Evolutionary conservation across 179 eudicot species (phyloP).

Genomic region (Vitellaria paradoxa): DNA sequence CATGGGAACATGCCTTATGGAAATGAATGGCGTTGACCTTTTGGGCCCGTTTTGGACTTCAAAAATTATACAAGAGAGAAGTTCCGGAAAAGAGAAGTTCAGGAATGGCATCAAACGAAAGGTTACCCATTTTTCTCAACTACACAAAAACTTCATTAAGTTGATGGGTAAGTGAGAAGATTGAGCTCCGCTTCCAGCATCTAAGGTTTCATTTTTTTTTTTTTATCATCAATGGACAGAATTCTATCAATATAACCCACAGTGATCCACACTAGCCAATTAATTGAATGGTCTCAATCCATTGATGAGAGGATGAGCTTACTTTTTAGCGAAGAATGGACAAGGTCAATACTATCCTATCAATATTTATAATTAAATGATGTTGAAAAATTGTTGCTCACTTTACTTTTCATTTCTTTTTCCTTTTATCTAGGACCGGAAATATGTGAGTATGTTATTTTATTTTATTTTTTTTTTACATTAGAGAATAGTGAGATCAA

Average conservation of each 20-base stretch:
- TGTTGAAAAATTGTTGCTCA: not conserved
- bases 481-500: not conserved
- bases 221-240: not conserved
- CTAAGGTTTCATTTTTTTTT: not conserved
- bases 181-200: not conserved
- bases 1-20: slow-evolving; percentile 7
- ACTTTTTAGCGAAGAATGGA: not conserved
- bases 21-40: not conserved
- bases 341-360: not conserved
- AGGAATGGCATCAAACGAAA: not conserved
- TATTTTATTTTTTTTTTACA: not conserved
- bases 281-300: not conserved
- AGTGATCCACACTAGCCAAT: too few relatives aligned
- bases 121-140: too few relatives aligned
- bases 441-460: not conserved
- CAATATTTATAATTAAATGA: not conserved
- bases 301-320: not conserved
- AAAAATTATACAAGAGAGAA: not conserved
- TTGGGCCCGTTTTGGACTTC: not conserved
- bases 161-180: not conserved
- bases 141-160: too few relatives aligned
- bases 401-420: not conserved
- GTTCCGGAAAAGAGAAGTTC: not conserved
- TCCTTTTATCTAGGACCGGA: not conserved
- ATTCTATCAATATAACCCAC: too few relatives aligned